Conservation (phyloP, 352 stramenopile genomes). For the Vaucheria bursata region DNA sequence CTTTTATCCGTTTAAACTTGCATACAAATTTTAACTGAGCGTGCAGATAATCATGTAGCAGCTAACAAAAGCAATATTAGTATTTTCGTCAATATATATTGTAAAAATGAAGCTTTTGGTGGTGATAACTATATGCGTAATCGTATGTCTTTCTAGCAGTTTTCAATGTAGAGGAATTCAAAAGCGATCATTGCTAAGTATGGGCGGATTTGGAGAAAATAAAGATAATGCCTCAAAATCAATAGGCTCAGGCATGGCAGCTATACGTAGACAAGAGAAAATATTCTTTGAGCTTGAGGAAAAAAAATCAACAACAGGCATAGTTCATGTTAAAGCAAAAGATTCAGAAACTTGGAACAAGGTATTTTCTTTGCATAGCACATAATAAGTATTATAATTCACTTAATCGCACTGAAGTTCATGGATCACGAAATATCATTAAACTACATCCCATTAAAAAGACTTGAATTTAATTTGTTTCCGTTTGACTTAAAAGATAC, state of each 20-base stretch:
- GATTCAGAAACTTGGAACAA: not conserved
- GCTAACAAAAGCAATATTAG: no score
- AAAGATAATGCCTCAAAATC: not conserved
- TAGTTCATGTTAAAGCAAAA: not conserved
- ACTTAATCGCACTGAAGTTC: not conserved
- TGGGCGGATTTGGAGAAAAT: not conserved
- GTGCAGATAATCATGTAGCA: no score
- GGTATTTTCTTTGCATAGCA: not conserved
- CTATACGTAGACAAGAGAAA: not conserved
- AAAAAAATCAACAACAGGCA: not conserved
- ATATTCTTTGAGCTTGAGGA: not conserved
- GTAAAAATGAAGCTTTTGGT: no score
- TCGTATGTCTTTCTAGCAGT: no score
- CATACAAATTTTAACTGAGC: no score
- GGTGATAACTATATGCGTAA: no score
- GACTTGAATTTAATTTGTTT: not conserved
- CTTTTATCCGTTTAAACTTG: no score
- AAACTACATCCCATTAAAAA: not conserved
- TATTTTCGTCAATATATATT: no score
- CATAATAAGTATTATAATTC: not conserved
- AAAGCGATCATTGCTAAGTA: no score
- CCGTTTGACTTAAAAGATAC: not conserved
- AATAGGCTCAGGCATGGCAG: not conserved
- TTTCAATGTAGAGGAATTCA: no score
- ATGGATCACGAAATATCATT: not conserved